phyloP scores from a whole-genome alignment of 208 protist genomes.

The Trypanosomatidae sp. region DNA sequence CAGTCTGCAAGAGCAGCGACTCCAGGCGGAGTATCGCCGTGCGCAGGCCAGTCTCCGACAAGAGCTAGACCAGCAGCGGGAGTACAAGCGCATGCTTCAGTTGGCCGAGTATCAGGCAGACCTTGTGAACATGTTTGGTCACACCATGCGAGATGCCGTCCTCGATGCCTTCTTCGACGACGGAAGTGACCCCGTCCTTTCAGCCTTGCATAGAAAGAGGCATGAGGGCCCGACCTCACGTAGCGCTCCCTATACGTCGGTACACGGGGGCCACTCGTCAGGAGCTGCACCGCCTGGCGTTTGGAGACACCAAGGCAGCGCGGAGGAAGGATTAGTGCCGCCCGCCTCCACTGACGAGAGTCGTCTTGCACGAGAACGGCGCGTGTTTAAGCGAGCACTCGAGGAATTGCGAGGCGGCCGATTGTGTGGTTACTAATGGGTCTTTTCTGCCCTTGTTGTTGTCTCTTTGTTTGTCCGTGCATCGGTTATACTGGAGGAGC shows the following conservation, averaged over 20 bases:
- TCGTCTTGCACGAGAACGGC: slow-evolving; percentile 5
- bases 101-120: slow-evolving; percentile 56
- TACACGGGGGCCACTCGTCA: neutral
- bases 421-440: slow-evolving; percentile 4
- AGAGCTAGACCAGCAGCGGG: slow-evolving; percentile 50
- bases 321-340: neutral
- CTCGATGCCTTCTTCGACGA: slow-evolving; percentile 43
- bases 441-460: neutral
- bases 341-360: neutral
- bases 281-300: neutral
- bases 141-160: slow-evolving; percentile 47
- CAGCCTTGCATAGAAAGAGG: slow-evolving; percentile 11
- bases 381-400: slow-evolving; percentile 24
- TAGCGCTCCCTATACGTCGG: neutral
- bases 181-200: slow-evolving; percentile 26
- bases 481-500: neutral
- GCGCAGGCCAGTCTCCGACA: slow-evolving; percentile 25
- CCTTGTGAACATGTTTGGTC: slow-evolving; percentile 54
- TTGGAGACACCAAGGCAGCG: neutral
- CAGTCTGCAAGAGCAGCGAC: slow-evolving; percentile 34
- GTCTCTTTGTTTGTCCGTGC: neutral
- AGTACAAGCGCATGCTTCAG: slow-evolving; percentile 34
- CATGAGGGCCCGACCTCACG: neutral
- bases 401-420: slow-evolving; percentile 20
- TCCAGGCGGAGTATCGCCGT: slow-evolving; percentile 27